Evolutionary conservation across 2,329 filamentous ascomycete species (phyloP).

Genomic region (Penicillium janthinellum): DNA sequence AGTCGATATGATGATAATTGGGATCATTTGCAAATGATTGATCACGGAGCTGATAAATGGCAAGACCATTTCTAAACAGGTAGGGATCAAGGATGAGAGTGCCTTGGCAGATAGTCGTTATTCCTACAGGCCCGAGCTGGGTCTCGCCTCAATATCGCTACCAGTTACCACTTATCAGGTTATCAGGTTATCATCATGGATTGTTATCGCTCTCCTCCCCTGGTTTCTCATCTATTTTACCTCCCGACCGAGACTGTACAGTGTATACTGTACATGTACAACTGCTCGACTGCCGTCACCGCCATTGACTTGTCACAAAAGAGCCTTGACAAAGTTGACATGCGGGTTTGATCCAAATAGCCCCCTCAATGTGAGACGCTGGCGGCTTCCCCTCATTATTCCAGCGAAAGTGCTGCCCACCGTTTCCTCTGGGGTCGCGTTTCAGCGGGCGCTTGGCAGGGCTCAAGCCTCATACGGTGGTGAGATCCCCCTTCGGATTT

Average conservation of each 20-base stretch:
- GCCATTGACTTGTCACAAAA: not conserved
- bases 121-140: not conserved
- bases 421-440: not conserved
- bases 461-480: not conserved
- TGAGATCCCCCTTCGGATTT: not conserved
- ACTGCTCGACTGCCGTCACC: not conserved
- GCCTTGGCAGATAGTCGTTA: not conserved
- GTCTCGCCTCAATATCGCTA: not conserved
- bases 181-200: not conserved
- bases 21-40: not conserved
- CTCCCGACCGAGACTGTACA: not conserved
- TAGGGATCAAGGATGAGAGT: not conserved
- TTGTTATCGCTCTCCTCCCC: not conserved
- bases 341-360: not conserved
- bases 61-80: not conserved
- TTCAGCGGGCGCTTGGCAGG: not conserved
- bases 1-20: not conserved
- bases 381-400: slow-evolving; percentile 5
- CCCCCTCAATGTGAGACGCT: slow-evolving; percentile 13
- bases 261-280: not conserved
- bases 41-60: not conserved
- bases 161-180: not conserved
- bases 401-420: not conserved
- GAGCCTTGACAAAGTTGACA: not conserved
- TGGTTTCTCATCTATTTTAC: not conserved